A percentile compares a stretch with the other conserved stretches of the same genome.
Conservation (phyloP, 306 rosid genomes). For the Ochetophila trinervis region DNA sequence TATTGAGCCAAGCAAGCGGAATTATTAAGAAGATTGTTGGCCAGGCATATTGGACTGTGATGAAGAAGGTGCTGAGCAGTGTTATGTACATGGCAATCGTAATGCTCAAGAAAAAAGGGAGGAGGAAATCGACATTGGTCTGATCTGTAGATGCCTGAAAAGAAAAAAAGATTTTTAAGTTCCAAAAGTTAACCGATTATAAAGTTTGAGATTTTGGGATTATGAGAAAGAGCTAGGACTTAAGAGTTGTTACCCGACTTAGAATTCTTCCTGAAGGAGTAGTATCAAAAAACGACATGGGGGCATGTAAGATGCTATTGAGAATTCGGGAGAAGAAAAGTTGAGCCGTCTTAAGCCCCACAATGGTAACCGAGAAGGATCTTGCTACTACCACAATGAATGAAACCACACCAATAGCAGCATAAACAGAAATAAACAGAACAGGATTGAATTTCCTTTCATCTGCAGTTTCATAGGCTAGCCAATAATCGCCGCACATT, state of each 20-base stretch:
- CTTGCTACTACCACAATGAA: conserved; percentile 42
- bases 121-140: conserved; percentile 65
- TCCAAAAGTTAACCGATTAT: conserved; percentile 1
- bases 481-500: conserved; percentile 90
- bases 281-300: conserved; percentile 95
- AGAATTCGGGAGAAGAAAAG: conserved; percentile 73
- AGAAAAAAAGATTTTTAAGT: background rate
- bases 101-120: conserved; percentile 61
- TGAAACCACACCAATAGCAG: conserved; percentile 40
- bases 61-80: conserved; percentile 59
- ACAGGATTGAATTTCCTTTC: conserved; percentile 57
- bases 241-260: conserved; percentile 67
- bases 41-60: conserved; percentile 85
- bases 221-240: background rate
- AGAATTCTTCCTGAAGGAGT: conserved; percentile 95
- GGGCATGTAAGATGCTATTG: conserved; percentile 81
- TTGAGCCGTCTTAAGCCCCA: conserved; percentile 82
- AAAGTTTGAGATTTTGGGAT: no score
- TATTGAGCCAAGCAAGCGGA: conserved; percentile 82
- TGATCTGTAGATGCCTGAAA: conserved; percentile 93
- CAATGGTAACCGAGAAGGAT: conserved; percentile 35
- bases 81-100: conserved; percentile 66
- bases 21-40: conserved; percentile 83
- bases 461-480: conserved; percentile 80
- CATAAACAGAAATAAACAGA: conserved; percentile 59